A percentile compares a stretch with the other conserved stretches of the same genome.
Evolutionary conservation across 768 basidiomycete species (phyloP).

Genomic region (Peribolospora kevripleyi): DNA sequence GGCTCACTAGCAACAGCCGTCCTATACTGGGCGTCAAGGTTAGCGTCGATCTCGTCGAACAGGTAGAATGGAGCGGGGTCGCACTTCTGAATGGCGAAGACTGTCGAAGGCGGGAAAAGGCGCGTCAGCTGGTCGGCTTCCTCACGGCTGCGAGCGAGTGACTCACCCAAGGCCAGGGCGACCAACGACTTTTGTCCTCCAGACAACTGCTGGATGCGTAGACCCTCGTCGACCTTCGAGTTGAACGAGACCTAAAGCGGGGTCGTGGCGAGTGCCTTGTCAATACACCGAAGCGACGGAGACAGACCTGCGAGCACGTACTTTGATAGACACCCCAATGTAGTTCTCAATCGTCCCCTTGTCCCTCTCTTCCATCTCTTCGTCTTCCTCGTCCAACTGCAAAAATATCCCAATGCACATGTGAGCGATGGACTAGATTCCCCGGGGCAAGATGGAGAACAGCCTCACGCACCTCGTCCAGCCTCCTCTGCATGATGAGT

Average conservation of each 20-base stretch:
- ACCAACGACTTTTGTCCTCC: constrained; percentile 96
- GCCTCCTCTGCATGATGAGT: constrained; percentile 71
- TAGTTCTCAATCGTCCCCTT: constrained; percentile 53
- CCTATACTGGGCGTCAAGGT: constrained; percentile 88
- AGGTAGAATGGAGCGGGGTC: constrained; percentile 98
- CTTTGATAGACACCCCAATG: constrained; percentile 89
- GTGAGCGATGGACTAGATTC: not conserved
- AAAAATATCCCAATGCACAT: not conserved
- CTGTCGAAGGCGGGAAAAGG: constrained; percentile 20
- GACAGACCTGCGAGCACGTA: constrained; percentile 13
- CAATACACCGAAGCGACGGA: no score
- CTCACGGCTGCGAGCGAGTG: not conserved
- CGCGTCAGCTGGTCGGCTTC: not conserved
- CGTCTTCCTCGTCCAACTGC: constrained; percentile 12
- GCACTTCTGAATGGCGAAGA: constrained; percentile 97
- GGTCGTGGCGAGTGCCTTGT: not conserved
- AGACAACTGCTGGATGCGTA: constrained; percentile 85
- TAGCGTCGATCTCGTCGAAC: constrained; percentile 99
- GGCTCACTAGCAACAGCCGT: constrained; percentile 77
- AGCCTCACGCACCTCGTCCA: constrained; percentile 42
- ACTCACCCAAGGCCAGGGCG: constrained; percentile 65
- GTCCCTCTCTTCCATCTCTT: constrained; percentile 14
- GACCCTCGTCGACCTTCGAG: constrained; percentile 86
- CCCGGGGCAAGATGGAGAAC: constrained; percentile 10
- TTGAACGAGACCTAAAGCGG: constrained; percentile 72